phyloP scores from a whole-genome alignment of 305 asterid species.

The Fraxinus greggii region DNA sequence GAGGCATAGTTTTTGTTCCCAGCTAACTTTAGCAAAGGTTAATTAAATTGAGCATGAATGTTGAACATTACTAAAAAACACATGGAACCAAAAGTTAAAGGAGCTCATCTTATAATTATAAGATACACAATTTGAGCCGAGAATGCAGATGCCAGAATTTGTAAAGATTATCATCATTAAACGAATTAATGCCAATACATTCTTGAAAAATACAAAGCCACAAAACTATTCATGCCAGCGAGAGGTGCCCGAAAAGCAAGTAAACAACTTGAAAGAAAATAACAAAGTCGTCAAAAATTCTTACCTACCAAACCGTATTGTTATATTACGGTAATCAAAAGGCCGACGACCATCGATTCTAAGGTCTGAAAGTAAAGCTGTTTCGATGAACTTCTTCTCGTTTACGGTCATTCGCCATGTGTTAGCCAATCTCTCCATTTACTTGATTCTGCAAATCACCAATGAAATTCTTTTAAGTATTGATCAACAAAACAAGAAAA shows the following conservation, averaged over 20 bases:
- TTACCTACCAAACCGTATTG: slow-evolving; percentile 72
- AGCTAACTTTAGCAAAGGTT: neutral
- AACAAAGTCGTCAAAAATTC: neutral
- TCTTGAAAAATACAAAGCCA: neutral
- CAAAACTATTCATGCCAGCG: neutral
- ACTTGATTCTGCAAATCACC: neutral
- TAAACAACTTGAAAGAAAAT: neutral
- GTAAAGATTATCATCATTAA: neutral
- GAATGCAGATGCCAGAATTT: too few species aligned
- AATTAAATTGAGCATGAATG: neutral
- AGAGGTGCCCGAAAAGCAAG: neutral
- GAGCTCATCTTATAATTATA: neutral
- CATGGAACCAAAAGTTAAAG: neutral
- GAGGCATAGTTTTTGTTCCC: neutral
- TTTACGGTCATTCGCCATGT: slow-evolving; percentile 71
- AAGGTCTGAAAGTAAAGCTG: slow-evolving; percentile 70
- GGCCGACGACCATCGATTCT: slow-evolving; percentile 86
- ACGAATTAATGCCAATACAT: neutral
- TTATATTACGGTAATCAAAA: slow-evolving; percentile 71
- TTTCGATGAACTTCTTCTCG: slow-evolving; percentile 73
- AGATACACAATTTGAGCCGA: neutral
- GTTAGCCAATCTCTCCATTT: slow-evolving; percentile 76
- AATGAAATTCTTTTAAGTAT: neutral
- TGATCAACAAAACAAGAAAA: neutral
- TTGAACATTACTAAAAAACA: neutral